Evolutionary conservation across 805 yeast species (phyloP), one percentile per base, ranked within the genome.

Genomic region (Metschnikowia kunwiensis): DNA sequence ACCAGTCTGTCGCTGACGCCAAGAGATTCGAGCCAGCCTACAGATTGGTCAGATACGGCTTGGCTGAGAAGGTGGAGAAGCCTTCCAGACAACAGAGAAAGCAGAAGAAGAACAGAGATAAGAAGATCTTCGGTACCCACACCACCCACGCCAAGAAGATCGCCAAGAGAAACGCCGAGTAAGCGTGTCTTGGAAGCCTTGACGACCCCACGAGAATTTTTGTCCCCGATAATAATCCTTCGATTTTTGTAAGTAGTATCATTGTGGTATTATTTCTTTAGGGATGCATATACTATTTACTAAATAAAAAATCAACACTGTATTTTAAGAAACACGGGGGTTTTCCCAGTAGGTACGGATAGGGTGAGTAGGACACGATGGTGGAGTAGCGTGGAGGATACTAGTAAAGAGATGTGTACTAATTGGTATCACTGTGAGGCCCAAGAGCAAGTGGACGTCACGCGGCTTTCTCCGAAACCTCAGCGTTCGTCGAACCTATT

Each of bases 61-160:
- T 89, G 69, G 97, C 95, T 68, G 77, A 77, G 60, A 88, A 86
- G 82, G 89, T 83, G 65, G 97, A 91, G 75, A 88, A 87, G 80
- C 78, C 96, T 62, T 87, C 97, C 63, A 89, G 97, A 88, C 96
- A 89, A 80, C 98, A 93, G 81, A 87, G 98, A 82, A 93, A 93
- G 77, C 97, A 91, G 81, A 87, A 85, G 88, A 91, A 93, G 89
- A 93, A 93, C 95, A 88, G 97, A 81, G 96, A 85, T 68, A 82
- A 84, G 88, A 93, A 93, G 86, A 73, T 86, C 83, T 88, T 91
- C 67, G 99, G 99, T 83, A 93, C 98, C 64, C 95, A 89, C 67
- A 83, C 79, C 72, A 80, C 86, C 73, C 84, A 82, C 74, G 94
- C 95, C 74, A 89, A 88, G 80, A 82, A 76, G 73, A 78, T 81